Evolutionary conservation across 768 basidiomycete genomes (phyloP), one percentile per base, ranked within the genome.

Genomic region (Serendipita sp.): DNA sequence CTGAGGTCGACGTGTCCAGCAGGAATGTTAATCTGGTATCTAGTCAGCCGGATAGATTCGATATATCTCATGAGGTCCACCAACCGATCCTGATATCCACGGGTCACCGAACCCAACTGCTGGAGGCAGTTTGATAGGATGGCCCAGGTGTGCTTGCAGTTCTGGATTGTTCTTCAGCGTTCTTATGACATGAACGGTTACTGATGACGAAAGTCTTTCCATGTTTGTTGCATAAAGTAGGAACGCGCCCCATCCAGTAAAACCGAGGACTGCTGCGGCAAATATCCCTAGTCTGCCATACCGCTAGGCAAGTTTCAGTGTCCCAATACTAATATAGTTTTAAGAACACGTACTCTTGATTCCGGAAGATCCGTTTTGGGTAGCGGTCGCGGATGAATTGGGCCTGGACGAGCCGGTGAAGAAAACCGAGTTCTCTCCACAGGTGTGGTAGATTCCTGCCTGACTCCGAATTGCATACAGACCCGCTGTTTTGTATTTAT

Each of bases 101-200:
- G 88, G 87, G 69, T 88, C 83, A 1, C 88, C 88, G 67, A 89
- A 73, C 76, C 83, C 89, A 84, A 85, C 86, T 54, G 81, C 80
- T 0, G 84, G 81, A 66, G 85, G 82, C 0, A 82, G 78, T 48
- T 83, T 75, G 64, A 86, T 80, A 4, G 82, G 85, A 51, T 86
- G 82, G 2, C 88, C 88, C 65, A 91, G 74, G 1, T 76, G 74
- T 30, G 78, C 80, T 56, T 73, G 74, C 68, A 89, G 69, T 65
- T 77, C 77, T 3, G 74, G 68, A 67, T 79, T 80, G 15, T 80
- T 79, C 66, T 80, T 80, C 48, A 88, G 74, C 3, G 81, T 81
- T 45, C 80, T 78, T 74, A 87, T 72, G 64, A 89, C 77, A 68
- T 83, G 84, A 51, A 81, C 80, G 66, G 85, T 82, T 35, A 89